Base-by-base conservation (phyloP, 2,329 filamentous ascomycete species). In the Colletotrichum chlorophyti region DNA sequence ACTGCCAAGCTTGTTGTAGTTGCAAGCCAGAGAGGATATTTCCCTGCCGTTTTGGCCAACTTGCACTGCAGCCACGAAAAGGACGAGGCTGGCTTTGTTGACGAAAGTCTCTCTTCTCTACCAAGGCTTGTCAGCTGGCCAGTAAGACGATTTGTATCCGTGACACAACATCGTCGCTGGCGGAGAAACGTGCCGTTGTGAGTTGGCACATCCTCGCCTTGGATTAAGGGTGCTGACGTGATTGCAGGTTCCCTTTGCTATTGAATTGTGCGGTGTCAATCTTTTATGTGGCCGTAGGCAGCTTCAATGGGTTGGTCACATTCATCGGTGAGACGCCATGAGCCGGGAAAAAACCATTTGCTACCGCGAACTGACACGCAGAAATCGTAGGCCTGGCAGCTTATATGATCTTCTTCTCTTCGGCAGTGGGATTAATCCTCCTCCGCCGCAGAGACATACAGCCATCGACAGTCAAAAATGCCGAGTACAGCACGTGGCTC, bases 1-100 rank as follows among this genome's bases (percentile, higher is more conserved):
- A 71, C 73, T 3, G 73, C 75, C 32, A 74, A 74, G 60, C 68
- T 80, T 29, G 74, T 69, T 34, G 72, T 76, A 40, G 73, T 72
- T 45, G 75, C 73, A 24, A 67, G 65, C 34, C 64, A 66, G 49
- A 66, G 68, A 58, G 61, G 64, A 50, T 69, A 67, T 61, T 65
- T 69, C 29, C 66, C 68, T 43, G 58, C 58, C 17, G 48, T 67
- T 27, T 50, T 69, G 48, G 65, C 64, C 47, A 70, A 67, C 62
- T 43, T 67, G 35, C 66, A 68, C 48, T 68, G 66, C 61, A 49
- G 53, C 31, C 62, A 64, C 42, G 62, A 66, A 53, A 63, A 57
- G 60, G 68, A 71, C 41, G 66, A 71, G 62, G 64, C 64, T 37
- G 55, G 48, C 11, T 68, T 66, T 46, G 55, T 69, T 35, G 61